phyloP scores from a whole-genome alignment of 2,329 filamentous ascomycete species.

The Capronia coronata region DNA sequence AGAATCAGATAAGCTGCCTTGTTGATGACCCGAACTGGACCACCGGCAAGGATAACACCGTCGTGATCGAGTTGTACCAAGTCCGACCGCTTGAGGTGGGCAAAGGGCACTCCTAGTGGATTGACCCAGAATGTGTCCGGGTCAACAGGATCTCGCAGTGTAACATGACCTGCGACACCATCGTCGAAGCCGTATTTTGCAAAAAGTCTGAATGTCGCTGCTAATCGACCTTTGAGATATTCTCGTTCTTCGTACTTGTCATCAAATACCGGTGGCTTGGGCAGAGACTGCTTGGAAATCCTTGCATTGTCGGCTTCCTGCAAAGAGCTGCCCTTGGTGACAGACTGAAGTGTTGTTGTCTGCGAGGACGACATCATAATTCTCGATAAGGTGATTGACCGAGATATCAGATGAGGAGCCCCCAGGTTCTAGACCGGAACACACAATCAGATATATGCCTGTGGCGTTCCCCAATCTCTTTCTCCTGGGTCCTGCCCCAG shows the following conservation, averaged over 20 bases:
- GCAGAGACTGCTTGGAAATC: too few species aligned
- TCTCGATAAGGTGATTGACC: too few species aligned
- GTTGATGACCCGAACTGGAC: constrained; percentile 37
- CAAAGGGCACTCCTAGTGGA: constrained; percentile 23
- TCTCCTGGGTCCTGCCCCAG: too few species aligned
- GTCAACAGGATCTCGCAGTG: constrained; percentile 49
- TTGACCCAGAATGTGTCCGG: constrained; percentile 47
- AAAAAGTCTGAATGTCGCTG: constrained; percentile 53
- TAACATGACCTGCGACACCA: constrained; percentile 56
- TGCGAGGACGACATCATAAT: too few species aligned
- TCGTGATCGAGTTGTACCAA: constrained; percentile 38
- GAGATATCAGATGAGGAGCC: too few species aligned
- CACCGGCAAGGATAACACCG: constrained; percentile 38
- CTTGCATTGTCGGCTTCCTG: too few species aligned
- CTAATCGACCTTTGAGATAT: constrained; percentile 40
- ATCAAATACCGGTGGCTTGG: constrained; percentile 29
- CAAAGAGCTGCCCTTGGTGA: too few species aligned
- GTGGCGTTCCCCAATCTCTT: too few species aligned
- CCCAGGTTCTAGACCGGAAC: too few species aligned
- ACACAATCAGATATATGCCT: too few species aligned
- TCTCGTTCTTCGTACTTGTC: constrained; percentile 37
- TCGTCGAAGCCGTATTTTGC: constrained; percentile 54
- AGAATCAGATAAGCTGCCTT: constrained; percentile 55
- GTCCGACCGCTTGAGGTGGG: constrained; percentile 37
- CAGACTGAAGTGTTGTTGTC: too few species aligned